Percentiles rank a stretch among this genome's conserved stretches.
Conservation (phyloP, 495 filamentous ascomycete genomes). For the Tuber magnatum region DNA sequence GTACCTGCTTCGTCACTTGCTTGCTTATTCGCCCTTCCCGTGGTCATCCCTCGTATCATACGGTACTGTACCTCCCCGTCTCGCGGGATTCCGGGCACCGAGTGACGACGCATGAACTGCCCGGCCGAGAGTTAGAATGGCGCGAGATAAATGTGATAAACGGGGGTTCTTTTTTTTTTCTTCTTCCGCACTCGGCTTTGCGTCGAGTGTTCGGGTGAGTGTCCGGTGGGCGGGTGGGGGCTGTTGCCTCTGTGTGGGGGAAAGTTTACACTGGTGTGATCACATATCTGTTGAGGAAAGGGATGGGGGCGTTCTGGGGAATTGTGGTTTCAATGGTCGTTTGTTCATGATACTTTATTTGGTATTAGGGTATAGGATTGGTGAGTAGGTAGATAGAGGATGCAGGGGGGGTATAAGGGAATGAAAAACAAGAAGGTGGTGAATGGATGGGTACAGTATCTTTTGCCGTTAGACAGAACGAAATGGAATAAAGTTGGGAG, state of each 20-base stretch:
- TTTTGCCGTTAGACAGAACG: not conserved
- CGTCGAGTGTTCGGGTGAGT: not conserved
- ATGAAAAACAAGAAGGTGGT: not conserved
- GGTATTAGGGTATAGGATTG: not conserved
- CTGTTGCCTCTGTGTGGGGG: not conserved
- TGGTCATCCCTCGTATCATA: not conserved
- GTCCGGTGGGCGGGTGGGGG: not conserved
- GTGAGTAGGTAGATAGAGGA: not conserved
- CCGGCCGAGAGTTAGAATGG: not conserved
- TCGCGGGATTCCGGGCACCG: not conserved
- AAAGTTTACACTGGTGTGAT: not conserved
- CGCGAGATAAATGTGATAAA: not conserved
- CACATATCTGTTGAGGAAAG: not conserved
- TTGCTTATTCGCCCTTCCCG: not conserved
- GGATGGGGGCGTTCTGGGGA: not conserved
- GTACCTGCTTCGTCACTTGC: not conserved
- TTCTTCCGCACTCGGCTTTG: not conserved
- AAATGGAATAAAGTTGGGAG: not conserved
- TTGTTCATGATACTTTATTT: not conserved
- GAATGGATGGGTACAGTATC: not conserved
- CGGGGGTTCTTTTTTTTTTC: too few relatives aligned
- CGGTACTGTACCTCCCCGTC: not conserved
- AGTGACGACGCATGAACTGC: not conserved
- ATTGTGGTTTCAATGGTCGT: not conserved
- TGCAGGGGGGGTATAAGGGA: not conserved